Evolutionary conservation across 2,329 filamentous ascomycete genomes (phyloP).

Genomic region (Aureobasidium sp.): DNA sequence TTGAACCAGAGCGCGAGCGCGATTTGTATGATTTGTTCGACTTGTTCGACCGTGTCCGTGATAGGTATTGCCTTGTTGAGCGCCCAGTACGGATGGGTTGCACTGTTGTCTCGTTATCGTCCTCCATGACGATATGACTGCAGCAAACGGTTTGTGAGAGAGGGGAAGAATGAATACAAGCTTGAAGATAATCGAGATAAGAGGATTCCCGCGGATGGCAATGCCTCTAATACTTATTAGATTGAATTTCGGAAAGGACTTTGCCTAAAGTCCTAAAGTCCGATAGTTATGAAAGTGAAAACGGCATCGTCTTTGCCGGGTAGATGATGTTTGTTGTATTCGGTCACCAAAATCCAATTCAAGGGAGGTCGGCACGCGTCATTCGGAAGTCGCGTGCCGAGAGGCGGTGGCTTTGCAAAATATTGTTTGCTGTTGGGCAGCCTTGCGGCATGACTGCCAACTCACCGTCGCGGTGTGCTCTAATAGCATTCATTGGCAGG

Average conservation of each 20-base stretch:
- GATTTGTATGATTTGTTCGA: constrained; percentile 1
- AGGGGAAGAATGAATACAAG: background rate
- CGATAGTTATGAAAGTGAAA: background rate
- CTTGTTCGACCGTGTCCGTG: background rate
- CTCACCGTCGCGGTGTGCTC: background rate
- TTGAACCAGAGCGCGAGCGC: constrained; percentile 20
- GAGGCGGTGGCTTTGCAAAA: constrained; percentile 28
- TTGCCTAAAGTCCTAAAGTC: background rate
- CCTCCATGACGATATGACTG: constrained; percentile 12
- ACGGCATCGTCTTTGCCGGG: background rate
- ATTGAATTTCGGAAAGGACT: background rate
- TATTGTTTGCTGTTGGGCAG: constrained; percentile 3
- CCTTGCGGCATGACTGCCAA: background rate
- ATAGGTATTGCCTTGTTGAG: background rate
- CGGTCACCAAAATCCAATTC: background rate
- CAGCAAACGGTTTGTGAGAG: background rate
- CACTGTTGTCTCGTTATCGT: background rate
- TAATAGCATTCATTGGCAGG: background rate
- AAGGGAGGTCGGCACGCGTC: constrained; percentile 9
- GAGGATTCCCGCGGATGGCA: background rate
- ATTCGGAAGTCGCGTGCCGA: constrained; percentile 17
- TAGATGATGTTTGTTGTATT: constrained; percentile 6
- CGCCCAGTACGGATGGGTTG: constrained; percentile 17
- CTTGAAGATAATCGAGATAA: background rate
- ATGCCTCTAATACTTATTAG: constrained; percentile 6